These are phyloP conservation scores for Cladochytrium replicatum DNA, from an alignment of 192 early-diverging fungal species.

Conservation along the genomic window DNA sequence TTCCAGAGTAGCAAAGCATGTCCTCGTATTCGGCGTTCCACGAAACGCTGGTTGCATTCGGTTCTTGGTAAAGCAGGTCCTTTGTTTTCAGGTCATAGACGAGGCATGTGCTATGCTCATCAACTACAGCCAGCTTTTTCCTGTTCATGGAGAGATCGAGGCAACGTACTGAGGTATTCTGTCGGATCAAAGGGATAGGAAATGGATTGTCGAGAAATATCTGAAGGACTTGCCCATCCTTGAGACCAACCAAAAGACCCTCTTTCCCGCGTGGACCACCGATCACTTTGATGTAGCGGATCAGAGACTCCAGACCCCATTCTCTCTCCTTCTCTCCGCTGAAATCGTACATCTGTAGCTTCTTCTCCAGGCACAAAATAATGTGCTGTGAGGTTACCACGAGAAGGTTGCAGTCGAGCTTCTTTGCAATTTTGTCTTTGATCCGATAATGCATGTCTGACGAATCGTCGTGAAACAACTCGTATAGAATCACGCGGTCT, in stretches of 20 bases:
- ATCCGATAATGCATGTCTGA: constrained; percentile 53
- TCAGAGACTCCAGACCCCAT: constrained; percentile 43
- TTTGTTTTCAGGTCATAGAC: constrained; percentile 40
- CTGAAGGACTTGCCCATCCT: constrained; percentile 41
- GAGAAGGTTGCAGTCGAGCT: constrained; percentile 45
- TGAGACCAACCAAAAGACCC: constrained; percentile 43
- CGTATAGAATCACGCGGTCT: constrained; percentile 47
- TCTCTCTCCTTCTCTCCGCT: constrained; percentile 42
- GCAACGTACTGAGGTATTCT: constrained; percentile 31
- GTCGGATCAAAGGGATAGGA: constrained; percentile 41
- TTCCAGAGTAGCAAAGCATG: constrained; percentile 43
- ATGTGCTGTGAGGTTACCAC: constrained; percentile 48
- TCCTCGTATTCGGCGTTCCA: constrained; percentile 51
- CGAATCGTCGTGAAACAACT: constrained; percentile 43
- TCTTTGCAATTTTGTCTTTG: constrained; percentile 45
- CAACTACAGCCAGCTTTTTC: constrained; percentile 43
- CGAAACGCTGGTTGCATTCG: constrained; percentile 40
- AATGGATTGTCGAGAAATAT: constrained; percentile 50
- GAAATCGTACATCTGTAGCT: constrained; percentile 41
- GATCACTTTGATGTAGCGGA: constrained; percentile 47
- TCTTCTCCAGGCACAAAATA: constrained; percentile 41
- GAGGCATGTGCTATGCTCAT: constrained; percentile 42
- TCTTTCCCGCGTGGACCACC: constrained; percentile 44
- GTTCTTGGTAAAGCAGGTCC: constrained; percentile 49
- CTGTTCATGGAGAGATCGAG: constrained; percentile 38